Evolutionary conservation across 2,329 filamentous ascomycete species (phyloP).

Genomic region (Aspergillus sp.): DNA sequence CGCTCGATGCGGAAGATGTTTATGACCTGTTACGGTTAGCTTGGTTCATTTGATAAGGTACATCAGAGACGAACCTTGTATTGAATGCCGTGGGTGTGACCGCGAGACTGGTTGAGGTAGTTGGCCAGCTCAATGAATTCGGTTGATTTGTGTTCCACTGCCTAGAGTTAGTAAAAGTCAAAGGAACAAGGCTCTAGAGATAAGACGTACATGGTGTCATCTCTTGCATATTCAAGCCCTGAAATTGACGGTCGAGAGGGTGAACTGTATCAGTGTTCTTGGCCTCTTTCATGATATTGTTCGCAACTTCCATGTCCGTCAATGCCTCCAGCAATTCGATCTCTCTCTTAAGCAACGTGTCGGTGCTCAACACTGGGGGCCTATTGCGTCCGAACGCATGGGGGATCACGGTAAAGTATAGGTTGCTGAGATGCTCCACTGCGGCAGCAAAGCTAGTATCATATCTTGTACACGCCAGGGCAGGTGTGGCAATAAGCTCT

Average conservation of each 20-base stretch:
- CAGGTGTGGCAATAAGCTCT: constrained; percentile 60
- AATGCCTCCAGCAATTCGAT: constrained; percentile 78
- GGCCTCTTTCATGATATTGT: constrained; percentile 71
- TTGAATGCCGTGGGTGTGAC: constrained; percentile 60
- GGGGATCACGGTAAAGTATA: constrained; percentile 79
- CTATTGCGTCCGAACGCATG: constrained; percentile 75
- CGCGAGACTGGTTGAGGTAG: constrained; percentile 69
- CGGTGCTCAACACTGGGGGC: constrained; percentile 66
- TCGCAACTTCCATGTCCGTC: constrained; percentile 81
- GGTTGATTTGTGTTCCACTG: constrained; percentile 55
- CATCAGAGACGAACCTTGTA: constrained; percentile 10
- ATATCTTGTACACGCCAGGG: constrained; percentile 51
- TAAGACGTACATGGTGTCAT: constrained; percentile 61
- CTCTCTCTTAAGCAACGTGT: constrained; percentile 67
- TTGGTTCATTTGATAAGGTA: neutral
- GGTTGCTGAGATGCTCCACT: constrained; percentile 68
- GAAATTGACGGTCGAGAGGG: constrained; percentile 70
- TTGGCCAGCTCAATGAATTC: constrained; percentile 67
- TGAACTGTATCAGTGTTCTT: constrained; percentile 60
- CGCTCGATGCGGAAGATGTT: constrained; percentile 84
- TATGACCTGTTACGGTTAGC: constrained; percentile 50
- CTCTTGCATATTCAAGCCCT: constrained; percentile 70
- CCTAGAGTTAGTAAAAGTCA: constrained; percentile 15
- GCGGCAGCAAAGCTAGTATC: constrained; percentile 42
- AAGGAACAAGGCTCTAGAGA: neutral